These are phyloP conservation scores for Clarireedia monteithiana DNA, from an alignment of 2,329 filamentous ascomycete genomes.

Conservation along the genomic window DNA sequence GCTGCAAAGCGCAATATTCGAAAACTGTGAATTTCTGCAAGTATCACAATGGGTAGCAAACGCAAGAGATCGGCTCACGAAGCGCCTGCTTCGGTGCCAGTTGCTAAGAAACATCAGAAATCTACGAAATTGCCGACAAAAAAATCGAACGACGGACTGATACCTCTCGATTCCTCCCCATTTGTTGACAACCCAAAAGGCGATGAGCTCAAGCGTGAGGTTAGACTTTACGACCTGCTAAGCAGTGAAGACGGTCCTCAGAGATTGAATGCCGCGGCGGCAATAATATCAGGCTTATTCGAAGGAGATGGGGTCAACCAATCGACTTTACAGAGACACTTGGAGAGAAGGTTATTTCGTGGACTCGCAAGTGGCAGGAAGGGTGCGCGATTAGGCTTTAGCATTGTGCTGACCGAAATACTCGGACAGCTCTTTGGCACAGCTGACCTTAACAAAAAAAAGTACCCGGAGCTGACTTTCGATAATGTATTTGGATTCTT, in stretches of 20 bases:
- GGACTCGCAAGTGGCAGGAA: conserved; percentile 87
- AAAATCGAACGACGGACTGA: conserved; percentile 10
- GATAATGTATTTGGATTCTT: conserved; percentile 46
- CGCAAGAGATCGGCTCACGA: conserved; percentile 33
- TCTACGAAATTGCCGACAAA: not conserved
- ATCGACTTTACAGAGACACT: conserved; percentile 46
- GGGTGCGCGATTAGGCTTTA: conserved; percentile 82
- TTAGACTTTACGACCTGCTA: conserved; percentile 51
- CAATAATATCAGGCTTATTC: conserved; percentile 49
- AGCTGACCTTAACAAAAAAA: conserved; percentile 34
- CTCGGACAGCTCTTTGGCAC: conserved; percentile 60
- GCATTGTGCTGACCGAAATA: conserved; percentile 77
- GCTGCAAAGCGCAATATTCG: not conserved
- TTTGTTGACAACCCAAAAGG: conserved; percentile 46
- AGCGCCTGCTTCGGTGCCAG: conserved; percentile 13
- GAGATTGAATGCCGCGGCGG: conserved; percentile 50
- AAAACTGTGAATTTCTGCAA: not conserved
- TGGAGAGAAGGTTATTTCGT: conserved; percentile 66
- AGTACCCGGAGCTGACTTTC: conserved; percentile 50
- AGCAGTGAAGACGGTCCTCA: conserved; percentile 50
- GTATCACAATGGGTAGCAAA: conserved; percentile 34
- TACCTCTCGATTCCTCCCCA: conserved; percentile 25
- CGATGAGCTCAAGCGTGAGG: conserved; percentile 50
- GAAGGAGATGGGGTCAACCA: conserved; percentile 43
- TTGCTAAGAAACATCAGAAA: conserved; percentile 24